phyloP scores from a whole-genome alignment of 257 asterid species.

The Buddleja alternifolia region DNA sequence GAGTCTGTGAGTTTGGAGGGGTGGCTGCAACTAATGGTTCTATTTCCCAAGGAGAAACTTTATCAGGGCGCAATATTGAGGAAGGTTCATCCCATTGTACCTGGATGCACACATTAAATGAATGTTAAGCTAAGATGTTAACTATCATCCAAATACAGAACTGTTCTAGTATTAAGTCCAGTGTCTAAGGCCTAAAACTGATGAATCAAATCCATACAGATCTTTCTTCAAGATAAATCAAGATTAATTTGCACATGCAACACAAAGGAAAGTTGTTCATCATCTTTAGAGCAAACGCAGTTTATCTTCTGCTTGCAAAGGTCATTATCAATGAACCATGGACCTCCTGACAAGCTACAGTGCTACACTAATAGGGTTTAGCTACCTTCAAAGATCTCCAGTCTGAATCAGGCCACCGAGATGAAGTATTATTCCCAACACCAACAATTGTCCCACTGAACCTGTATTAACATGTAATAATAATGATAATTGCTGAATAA shows the following conservation, averaged over 20 bases:
- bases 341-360: neutral
- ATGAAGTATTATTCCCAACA: conserved; percentile 61
- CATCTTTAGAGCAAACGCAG: conserved; percentile 13
- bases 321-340: conserved; percentile 9
- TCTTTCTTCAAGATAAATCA: neutral
- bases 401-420: conserved; percentile 88
- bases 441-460: conserved; percentile 98
- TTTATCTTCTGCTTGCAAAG: conserved; percentile 3
- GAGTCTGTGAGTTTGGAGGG: conserved; percentile 74
- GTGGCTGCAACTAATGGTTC: conserved; percentile 77
- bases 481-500: conserved; percentile 1
- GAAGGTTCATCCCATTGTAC: conserved; percentile 99
- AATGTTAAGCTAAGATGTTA: neutral
- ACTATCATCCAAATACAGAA: conserved; percentile 23
- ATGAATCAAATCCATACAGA: neutral
- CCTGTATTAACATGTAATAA: conserved; percentile 51
- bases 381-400: conserved; percentile 98
- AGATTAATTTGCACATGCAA: conserved; percentile 18
- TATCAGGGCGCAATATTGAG: conserved; percentile 80
- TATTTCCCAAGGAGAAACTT: conserved; percentile 92
- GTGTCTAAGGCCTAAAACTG: too few relatives aligned
- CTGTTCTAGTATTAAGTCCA: neutral
- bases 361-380: conserved; percentile 12
- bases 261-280: neutral
- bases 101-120: conserved; percentile 46